Conservation (phyloP, 805 yeast genomes). For the Yarrowia sp. region DNA sequence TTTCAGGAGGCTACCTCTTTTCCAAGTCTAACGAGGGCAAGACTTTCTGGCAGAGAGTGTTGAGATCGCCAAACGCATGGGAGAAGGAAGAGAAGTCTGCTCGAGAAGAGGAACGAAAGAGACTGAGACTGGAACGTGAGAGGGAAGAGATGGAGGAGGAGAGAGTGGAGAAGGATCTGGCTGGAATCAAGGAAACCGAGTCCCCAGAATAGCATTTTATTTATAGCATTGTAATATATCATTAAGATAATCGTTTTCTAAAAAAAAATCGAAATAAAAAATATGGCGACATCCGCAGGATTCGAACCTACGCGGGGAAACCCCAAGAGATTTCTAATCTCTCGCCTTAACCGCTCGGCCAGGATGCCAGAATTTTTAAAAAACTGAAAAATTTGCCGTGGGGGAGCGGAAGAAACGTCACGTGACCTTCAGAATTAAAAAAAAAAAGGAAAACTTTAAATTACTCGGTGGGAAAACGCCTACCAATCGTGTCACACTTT, state of each 20-base stretch:
- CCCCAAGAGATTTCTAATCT: conserved; percentile 26
- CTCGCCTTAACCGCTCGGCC: conserved; percentile 27
- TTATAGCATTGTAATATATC: not conserved
- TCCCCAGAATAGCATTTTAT: not conserved
- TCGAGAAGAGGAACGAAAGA: not conserved
- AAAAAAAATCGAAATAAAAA: not conserved
- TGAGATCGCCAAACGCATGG: not conserved
- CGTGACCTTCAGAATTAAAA: too few relatives aligned
- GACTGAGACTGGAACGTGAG: not conserved
- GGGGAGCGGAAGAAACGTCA: too few relatives aligned
- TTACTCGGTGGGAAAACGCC: too few relatives aligned
- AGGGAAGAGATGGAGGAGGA: not conserved
- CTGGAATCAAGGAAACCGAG: not conserved
- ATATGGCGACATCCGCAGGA: conserved; percentile 23
- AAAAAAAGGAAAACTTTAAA: too few relatives aligned
- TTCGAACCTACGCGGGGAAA: conserved; percentile 26
- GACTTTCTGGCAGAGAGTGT: not conserved
- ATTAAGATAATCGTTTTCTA: not conserved
- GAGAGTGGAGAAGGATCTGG: not conserved
- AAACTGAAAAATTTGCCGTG: too few relatives aligned
- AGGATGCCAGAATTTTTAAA: not conserved
- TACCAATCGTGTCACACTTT: too few relatives aligned
- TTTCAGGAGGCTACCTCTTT: conserved; percentile 35
- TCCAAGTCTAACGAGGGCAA: conserved; percentile 10
- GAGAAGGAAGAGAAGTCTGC: conserved; percentile 6